Evolutionary conservation across 768 basidiomycete species (phyloP).

Genomic region (Boletellus sp.): DNA sequence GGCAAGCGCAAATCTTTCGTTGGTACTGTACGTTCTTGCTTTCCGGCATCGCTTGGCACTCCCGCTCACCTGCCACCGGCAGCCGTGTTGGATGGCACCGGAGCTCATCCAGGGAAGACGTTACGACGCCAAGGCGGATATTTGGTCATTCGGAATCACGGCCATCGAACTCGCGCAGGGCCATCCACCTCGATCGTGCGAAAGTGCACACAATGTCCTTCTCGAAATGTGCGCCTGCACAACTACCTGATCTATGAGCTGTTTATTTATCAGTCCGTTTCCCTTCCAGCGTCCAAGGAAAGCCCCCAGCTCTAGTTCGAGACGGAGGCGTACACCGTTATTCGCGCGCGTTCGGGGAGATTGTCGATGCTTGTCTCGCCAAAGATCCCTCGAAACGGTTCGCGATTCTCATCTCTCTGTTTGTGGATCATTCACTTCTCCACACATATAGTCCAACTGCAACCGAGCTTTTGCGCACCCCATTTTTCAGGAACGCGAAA

Average conservation of each 20-base stretch:
- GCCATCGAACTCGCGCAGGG: constrained; percentile 87
- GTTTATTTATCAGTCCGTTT: constrained; percentile 1
- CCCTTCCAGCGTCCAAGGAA: constrained; percentile 60
- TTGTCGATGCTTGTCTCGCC: constrained; percentile 75
- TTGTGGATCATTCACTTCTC: not conserved
- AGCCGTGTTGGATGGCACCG: constrained; percentile 98
- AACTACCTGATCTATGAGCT: not conserved
- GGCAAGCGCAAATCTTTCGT: constrained; percentile 91
- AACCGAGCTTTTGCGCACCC: constrained; percentile 66
- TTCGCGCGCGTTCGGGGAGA: constrained; percentile 76
- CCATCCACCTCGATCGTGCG: constrained; percentile 77
- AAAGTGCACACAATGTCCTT: constrained; percentile 69
- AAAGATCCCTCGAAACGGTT: constrained; percentile 83
- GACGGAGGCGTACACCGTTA: constrained; percentile 70
- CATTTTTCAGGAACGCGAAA: constrained; percentile 79
- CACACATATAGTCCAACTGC: constrained; percentile 65
- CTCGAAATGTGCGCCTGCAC: constrained; percentile 58
- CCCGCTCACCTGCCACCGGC: constrained; percentile 4
- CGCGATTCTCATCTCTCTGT: constrained; percentile 1
- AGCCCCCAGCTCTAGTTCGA: constrained; percentile 72
- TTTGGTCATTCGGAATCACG: constrained; percentile 97
- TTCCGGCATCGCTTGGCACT: not conserved
- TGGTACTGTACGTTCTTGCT: constrained; percentile 60
- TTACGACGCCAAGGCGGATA: constrained; percentile 86
- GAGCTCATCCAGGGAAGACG: constrained; percentile 82